Evolutionary conservation across 2,329 filamentous ascomycete species (phyloP).

Genomic region (Aspergillus oerlinghausenensis): DNA sequence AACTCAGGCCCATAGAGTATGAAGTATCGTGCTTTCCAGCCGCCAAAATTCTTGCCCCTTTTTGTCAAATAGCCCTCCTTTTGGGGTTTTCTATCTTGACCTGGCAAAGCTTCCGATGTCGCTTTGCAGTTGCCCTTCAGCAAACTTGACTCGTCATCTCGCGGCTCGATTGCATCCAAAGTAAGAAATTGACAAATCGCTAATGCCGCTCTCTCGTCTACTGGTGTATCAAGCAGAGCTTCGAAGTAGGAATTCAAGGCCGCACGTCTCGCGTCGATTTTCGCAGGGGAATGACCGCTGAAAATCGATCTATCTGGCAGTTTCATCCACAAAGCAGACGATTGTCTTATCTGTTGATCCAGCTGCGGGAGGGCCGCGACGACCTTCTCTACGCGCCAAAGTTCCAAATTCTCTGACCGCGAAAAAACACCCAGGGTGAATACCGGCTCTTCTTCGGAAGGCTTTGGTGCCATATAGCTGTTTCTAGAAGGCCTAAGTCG

Average conservation of each 20-base stretch:
- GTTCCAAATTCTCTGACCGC: conserved; percentile 59
- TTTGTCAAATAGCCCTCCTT: conserved; percentile 94
- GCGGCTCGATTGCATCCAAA: conserved; percentile 55
- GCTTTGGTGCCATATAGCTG: conserved; percentile 73
- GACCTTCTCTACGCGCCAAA: conserved; percentile 95
- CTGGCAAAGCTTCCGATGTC: conserved; percentile 36
- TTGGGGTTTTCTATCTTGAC: conserved; percentile 62
- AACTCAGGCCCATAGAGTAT: conserved; percentile 66
- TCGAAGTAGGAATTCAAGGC: conserved; percentile 85
- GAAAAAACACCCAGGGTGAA: conserved; percentile 86
- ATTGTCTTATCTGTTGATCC: conserved; percentile 74
- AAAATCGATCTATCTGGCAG: conserved; percentile 84
- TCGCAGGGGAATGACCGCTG: conserved; percentile 86
- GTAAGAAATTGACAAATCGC: conserved; percentile 85
- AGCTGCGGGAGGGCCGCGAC: conserved; percentile 73
- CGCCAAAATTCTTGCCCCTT: conserved; percentile 95
- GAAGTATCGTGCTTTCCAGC: conserved; percentile 86
- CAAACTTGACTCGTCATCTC: conserved; percentile 50
- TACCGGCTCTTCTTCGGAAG: conserved; percentile 85
- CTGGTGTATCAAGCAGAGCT: conserved; percentile 72
- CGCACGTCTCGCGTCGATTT: conserved; percentile 77
- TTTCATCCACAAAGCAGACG: conserved; percentile 65
- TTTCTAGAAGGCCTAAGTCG: conserved; percentile 88
- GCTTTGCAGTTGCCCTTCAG: conserved; percentile 34
- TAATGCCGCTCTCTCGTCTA: conserved; percentile 71